Percentiles rank a stretch among this genome's conserved stretches.
Evolutionary conservation across 225 moss, liverwort and hornwort species (phyloP).

Genomic region (Bryum argenteum): DNA sequence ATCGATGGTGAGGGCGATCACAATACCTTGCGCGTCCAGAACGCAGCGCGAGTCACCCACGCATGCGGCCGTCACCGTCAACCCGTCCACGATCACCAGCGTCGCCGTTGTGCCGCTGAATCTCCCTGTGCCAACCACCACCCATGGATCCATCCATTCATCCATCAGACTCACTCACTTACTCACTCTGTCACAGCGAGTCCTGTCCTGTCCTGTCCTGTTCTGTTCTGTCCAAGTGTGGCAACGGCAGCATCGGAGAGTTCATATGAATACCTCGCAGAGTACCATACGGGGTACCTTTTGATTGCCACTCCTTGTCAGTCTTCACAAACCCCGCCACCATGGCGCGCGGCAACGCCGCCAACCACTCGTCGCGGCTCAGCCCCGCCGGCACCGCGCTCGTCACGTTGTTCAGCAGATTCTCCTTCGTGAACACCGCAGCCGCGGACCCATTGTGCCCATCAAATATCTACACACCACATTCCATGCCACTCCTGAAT

Average conservation of each 20-base stretch:
- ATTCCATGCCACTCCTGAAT: neutral
- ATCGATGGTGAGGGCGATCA: constrained; percentile 72
- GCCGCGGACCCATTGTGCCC: constrained; percentile 83
- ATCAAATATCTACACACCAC: constrained; percentile 60
- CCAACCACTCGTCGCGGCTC: constrained; percentile 67
- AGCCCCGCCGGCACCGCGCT: constrained; percentile 67
- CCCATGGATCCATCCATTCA: neutral
- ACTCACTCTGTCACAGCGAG: no score
- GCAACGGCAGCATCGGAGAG: neutral
- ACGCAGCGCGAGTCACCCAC: constrained; percentile 89
- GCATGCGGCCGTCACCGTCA: constrained; percentile 80
- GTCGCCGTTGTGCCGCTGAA: constrained; percentile 84
- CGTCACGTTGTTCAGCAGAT: constrained; percentile 68
- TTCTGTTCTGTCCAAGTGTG: no score
- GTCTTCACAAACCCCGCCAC: constrained; percentile 89
- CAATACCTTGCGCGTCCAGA: constrained; percentile 61
- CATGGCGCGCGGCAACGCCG: constrained; percentile 71
- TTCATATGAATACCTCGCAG: constrained; percentile 33
- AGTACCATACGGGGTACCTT: constrained; percentile 46
- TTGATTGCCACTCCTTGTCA: constrained; percentile 75
- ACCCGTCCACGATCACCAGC: constrained; percentile 80
- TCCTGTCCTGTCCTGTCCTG: no score
- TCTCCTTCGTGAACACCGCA: constrained; percentile 76
- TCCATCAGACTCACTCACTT: no score
- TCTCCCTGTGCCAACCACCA: constrained; percentile 42